Base-by-base conservation (phyloP, 495 filamentous ascomycete genomes). In the Daldinia childiae region DNA sequence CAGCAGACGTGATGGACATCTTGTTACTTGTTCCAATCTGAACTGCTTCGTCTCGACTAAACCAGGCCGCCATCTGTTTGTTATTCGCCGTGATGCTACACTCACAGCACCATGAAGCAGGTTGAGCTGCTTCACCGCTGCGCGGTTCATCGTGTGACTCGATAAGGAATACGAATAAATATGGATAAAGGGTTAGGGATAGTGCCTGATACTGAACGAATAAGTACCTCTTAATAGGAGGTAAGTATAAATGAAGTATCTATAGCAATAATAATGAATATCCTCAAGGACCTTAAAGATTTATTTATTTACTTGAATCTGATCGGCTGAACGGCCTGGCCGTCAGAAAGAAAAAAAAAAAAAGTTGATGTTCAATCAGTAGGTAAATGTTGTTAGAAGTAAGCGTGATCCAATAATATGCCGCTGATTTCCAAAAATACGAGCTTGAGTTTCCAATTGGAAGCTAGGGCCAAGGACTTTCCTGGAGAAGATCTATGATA, bases 101-200 rank as follows among this genome's bases (percentile, higher is more conserved):
- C 50, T 56, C 32, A 59, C 61, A 52, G 68, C 62, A 43, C 73
- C 29, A 50, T 55, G 74, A 69, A 77, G 54, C 62, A 75, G 62
- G 55, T 66, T 66, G 39, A 77, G 74, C 67, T 73, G 74, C 71
- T 68, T 69, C 64, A 71, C 69, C 59, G 64, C 68, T 41, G 58
- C 43, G 6, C 64, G 72, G 62, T 68, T 75, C 75, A 77, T 77
- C 17, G 36, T 62, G 36, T 57, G 30, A 61, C 34, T 41, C 50
- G 39, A 57, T 41, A 32, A 21, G 15, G 39, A 38, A 17, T 36
- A 27, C 17, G 54, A 41, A 24, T 11, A 24, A 11, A 24, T 24
- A 21, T 48, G 11, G 29, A 21, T 50, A 32, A 32, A 41, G 50
- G 24, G 24, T 15, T 30, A 24, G 17, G 1, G 24, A 58, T 30